phyloP scores from a whole-genome alignment of 2,329 filamentous ascomycete species.

The Botrytis cinerea region DNA sequence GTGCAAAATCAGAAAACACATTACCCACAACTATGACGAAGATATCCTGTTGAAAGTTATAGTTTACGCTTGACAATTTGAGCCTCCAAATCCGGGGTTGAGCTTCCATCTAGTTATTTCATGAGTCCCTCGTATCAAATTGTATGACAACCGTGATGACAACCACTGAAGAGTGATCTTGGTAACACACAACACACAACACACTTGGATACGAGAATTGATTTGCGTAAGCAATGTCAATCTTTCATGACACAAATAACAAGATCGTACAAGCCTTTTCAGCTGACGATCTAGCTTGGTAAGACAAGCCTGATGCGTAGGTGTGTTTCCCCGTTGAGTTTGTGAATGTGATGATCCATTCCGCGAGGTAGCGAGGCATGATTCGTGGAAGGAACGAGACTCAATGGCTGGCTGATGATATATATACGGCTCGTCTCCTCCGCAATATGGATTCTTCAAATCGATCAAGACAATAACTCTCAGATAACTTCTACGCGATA shows the following conservation, averaged over 20 bases:
- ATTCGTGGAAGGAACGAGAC: constrained; percentile 8
- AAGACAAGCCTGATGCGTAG: background rate
- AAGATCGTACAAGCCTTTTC: constrained; percentile 8
- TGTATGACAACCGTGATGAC: background rate
- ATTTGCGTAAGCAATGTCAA: constrained; percentile 6
- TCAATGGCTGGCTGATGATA: background rate
- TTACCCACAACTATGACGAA: background rate
- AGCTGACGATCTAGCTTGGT: background rate
- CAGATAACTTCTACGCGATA: background rate
- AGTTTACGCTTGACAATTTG: background rate
- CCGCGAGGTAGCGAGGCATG: constrained; percentile 7
- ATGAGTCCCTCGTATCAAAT: background rate
- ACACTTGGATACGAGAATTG: constrained; percentile 11
- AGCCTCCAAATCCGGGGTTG: background rate
- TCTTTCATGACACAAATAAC: background rate
- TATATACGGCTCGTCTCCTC: background rate
- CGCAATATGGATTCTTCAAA: background rate
- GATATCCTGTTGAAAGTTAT: background rate
- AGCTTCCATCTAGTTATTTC: background rate
- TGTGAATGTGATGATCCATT: constrained; percentile 19
- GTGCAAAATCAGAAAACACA: background rate
- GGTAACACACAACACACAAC: background rate
- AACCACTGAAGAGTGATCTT: background rate
- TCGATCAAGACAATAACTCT: constrained; percentile 2
- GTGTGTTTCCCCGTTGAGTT: background rate